Base-by-base conservation (phyloP, 495 filamentous ascomycete species). In the Hamigera avellanea region DNA sequence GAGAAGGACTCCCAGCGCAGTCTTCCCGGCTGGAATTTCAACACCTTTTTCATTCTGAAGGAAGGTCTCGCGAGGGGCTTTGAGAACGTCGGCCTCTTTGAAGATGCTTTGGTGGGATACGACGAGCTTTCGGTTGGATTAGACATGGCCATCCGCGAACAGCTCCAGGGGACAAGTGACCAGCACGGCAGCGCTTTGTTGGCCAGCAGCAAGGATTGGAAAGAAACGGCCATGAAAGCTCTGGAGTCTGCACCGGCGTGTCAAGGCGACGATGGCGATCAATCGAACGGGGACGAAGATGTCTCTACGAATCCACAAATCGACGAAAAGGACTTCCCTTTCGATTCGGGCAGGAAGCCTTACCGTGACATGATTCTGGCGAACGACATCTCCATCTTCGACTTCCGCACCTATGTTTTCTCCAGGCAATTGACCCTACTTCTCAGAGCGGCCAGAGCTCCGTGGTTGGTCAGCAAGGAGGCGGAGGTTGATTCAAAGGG, bases 11-110 rank as follows among this genome's bases (percentile, higher is more conserved):
- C 81, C 3, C 88, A 95, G 62, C 76, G 89, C 28, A 74, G 68
- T 28, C 60, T 98, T 15, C 91, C 93, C 2, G 91, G 91, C 0
- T 98, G 93, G 91, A 98, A 98, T 51, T 98, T 96, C 52, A 95
- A 89, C 56, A 96, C 93, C 0, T 98, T 95, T 52, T 98, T 98
- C 51, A 83, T 98, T 14, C 67, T 96, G 12, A 98, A 98, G 48
- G 91, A 98, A 53, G 91, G 91, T 3, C 68, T 98, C 28, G 87
- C 88, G 3, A 71, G 81, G 39, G 93, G 87, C 0, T 95, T 98
- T 52, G 91, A 98, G 56, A 95, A 83, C 56, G 88, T 95, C 9
- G 93, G 93, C 6, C 64, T 98, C 16, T 85, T 95, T 27, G 91
- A 96, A 54, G 91, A 98, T 67, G 88, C 91, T 8, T 62, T 98